These are phyloP conservation scores for Tulasnella calospora DNA, from an alignment of 768 basidiomycete species.

Conservation along the genomic window DNA sequence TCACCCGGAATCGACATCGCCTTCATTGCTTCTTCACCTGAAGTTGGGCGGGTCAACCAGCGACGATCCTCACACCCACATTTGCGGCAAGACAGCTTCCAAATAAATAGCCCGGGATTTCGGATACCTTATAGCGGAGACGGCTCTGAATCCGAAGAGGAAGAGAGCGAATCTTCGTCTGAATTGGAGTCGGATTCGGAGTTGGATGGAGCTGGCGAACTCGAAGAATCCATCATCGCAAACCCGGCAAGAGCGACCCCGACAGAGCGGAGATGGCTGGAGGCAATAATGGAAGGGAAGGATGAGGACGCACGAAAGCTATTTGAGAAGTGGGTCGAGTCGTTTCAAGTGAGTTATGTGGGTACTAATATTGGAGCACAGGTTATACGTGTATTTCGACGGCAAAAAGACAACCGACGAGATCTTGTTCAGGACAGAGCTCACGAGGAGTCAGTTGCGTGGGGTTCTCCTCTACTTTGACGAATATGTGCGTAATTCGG, in stretches of 20 bases:
- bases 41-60: slow-evolving; percentile 29
- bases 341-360: neutral
- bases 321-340: slow-evolving; percentile 64
- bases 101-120: slow-evolving; percentile 30
- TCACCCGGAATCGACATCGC: slow-evolving; percentile 6
- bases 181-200: slow-evolving; percentile 47
- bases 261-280: slow-evolving; percentile 73
- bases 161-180: slow-evolving; percentile 14
- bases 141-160: slow-evolving; percentile 22
- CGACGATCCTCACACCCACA: neutral
- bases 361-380: slow-evolving; percentile 34
- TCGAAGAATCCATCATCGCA: slow-evolving; percentile 59
- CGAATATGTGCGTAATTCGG: slow-evolving; percentile 61
- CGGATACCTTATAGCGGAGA: slow-evolving; percentile 18
- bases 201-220: slow-evolving; percentile 37
- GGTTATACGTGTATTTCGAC: slow-evolving; percentile 90
- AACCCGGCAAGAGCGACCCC: slow-evolving; percentile 80
- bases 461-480: slow-evolving; percentile 81
- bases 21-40: slow-evolving; percentile 1
- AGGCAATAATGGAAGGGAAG: slow-evolving; percentile 85
- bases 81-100: slow-evolving; percentile 27
- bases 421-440: slow-evolving; percentile 82
- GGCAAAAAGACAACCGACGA: slow-evolving; percentile 89
- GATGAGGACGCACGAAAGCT: slow-evolving; percentile 61
- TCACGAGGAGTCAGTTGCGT: slow-evolving; percentile 76